A percentile compares a stretch with the other conserved stretches of the same genome.
phyloP scores from a whole-genome alignment of 106 monocot species.

The Amphibolis antarctica region DNA sequence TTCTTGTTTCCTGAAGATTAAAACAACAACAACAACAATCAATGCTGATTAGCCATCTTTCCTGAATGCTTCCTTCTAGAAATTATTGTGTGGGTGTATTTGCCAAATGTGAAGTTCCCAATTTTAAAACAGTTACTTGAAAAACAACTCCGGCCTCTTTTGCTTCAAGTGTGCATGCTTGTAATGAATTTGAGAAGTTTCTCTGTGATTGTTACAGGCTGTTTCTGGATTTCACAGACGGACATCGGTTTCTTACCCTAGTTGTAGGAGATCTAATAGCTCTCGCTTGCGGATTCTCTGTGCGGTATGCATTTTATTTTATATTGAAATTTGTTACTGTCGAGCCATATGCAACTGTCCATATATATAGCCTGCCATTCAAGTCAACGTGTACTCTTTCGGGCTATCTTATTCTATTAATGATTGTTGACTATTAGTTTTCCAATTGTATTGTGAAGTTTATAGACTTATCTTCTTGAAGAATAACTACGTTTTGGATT shows the following conservation, averaged over 20 bases:
- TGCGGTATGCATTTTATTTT: not conserved
- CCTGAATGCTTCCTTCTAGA: too few relatives aligned
- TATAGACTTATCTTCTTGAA: too few relatives aligned
- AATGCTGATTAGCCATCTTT: too few relatives aligned
- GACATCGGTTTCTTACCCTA: not conserved
- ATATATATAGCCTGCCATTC: too few relatives aligned
- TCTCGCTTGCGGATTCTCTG: slow-evolving; percentile 1
- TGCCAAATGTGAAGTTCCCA: not conserved
- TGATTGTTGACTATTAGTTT: too few relatives aligned
- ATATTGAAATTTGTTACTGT: not conserved
- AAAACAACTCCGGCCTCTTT: not conserved
- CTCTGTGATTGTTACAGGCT: not conserved
- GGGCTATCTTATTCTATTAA: too few relatives aligned
- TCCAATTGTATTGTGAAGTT: too few relatives aligned
- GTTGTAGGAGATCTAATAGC: too few relatives aligned
- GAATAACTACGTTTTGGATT: too few relatives aligned
- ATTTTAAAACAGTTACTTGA: too few relatives aligned
- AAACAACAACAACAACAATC: too few relatives aligned
- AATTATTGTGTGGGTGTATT: not conserved
- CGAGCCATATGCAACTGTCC: not conserved
- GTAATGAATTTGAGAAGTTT: not conserved
- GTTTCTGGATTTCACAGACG: not conserved
- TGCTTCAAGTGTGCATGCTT: not conserved
- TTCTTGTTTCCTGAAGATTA: too few relatives aligned
- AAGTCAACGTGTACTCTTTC: not conserved